Evolutionary conservation across 2,329 filamentous ascomycete species (phyloP).

Genomic region (Venturia carpophila): DNA sequence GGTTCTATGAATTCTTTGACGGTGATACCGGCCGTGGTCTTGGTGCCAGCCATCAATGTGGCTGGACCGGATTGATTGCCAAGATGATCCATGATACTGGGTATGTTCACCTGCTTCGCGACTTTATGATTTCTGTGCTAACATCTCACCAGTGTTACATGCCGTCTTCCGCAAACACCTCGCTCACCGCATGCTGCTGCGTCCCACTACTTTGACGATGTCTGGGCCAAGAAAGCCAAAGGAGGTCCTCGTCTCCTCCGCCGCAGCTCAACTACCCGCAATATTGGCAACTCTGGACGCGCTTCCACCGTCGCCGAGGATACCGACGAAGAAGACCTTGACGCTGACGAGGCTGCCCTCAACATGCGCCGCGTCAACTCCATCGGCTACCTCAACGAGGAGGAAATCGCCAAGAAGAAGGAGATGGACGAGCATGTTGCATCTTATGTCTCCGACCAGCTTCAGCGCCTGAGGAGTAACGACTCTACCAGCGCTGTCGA

Average conservation of each 20-base stretch:
- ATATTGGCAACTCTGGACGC: constrained; percentile 77
- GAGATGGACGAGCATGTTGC: constrained; percentile 56
- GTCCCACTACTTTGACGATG: constrained; percentile 91
- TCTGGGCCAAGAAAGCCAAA: constrained; percentile 53
- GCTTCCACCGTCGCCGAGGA: constrained; percentile 30
- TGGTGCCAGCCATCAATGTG: constrained; percentile 88
- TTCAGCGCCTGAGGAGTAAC: constrained; percentile 59
- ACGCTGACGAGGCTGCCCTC: constrained; percentile 22
- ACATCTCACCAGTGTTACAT: constrained; percentile 58
- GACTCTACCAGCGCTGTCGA: constrained; percentile 8
- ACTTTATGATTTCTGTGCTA: constrained; percentile 30
- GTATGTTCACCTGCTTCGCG: constrained; percentile 45
- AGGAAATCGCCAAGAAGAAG: constrained; percentile 36
- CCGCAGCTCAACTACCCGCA: constrained; percentile 73
- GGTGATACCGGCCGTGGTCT: constrained; percentile 83
- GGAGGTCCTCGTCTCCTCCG: constrained; percentile 51
- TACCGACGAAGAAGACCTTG: constrained; percentile 27
- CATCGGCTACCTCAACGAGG: constrained; percentile 47
- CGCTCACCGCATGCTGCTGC: constrained; percentile 77
- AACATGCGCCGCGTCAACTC: constrained; percentile 34
- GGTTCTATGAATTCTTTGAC: constrained; percentile 98
- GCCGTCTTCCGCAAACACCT: constrained; percentile 86
- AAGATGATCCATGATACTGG: constrained; percentile 97
- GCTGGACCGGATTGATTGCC: constrained; percentile 91
- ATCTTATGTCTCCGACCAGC: constrained; percentile 72